These are phyloP conservation scores for Pseudonitzschia delicatissima DNA, from an alignment of 108 stramenopile genomes.

Conservation along the genomic window DNA sequence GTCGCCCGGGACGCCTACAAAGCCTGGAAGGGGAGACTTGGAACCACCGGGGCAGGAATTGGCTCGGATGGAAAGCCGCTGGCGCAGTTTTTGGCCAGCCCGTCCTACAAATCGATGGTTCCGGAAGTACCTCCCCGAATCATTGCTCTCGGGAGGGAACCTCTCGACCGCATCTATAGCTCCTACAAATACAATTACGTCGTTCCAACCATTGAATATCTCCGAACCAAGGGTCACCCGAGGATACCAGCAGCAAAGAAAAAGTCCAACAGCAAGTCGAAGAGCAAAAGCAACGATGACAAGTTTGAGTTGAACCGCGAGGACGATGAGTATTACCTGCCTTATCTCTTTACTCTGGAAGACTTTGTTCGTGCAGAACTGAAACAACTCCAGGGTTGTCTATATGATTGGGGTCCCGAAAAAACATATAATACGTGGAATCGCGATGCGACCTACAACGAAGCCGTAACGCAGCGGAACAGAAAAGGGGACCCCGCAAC, in stretches of 20 bases:
- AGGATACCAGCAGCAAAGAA: slow-evolving; percentile 30
- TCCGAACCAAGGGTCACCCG: slow-evolving; percentile 39
- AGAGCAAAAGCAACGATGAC: background rate
- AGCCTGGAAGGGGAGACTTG: background rate
- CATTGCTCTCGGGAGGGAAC: slow-evolving; percentile 70
- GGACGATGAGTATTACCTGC: slow-evolving; percentile 47
- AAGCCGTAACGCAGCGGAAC: slow-evolving; percentile 37
- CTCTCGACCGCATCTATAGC: slow-evolving; percentile 67
- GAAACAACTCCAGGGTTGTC: slow-evolving; percentile 47
- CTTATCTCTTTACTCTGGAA: slow-evolving; percentile 69
- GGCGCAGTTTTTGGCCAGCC: background rate
- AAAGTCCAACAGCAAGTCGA: background rate
- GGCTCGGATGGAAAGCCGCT: background rate
- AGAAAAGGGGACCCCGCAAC: background rate
- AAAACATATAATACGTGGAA: slow-evolving; percentile 24
- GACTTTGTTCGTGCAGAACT: slow-evolving; percentile 78
- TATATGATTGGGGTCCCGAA: slow-evolving; percentile 23
- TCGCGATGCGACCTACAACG: slow-evolving; percentile 19
- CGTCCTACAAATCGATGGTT: background rate
- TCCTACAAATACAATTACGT: slow-evolving; percentile 83
- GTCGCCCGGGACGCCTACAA: background rate
- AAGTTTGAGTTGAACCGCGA: slow-evolving; percentile 17
- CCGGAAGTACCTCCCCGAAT: slow-evolving; percentile 29
- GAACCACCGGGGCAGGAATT: background rate
- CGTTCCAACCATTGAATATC: slow-evolving; percentile 45